A percentile compares a stretch with the other conserved stretches of the same genome.
These are phyloP conservation scores for Fusarium buxicola DNA, from an alignment of 2,329 filamentous ascomycete genomes.

Conservation along the genomic window DNA sequence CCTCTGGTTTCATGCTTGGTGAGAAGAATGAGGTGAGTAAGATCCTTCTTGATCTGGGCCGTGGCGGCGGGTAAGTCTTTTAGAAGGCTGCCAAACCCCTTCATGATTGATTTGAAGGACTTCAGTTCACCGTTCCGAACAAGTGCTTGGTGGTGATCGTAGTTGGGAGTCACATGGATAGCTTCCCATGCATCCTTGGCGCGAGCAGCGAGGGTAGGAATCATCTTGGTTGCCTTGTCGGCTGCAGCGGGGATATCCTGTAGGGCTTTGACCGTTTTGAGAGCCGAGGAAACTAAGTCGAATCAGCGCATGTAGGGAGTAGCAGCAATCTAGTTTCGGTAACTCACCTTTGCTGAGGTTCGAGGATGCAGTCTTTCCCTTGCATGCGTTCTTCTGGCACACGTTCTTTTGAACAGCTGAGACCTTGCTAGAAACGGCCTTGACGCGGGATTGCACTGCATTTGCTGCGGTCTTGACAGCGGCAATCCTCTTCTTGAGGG, in stretches of 20 bases:
- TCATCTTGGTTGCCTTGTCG: background rate
- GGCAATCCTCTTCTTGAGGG: background rate
- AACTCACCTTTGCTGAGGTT: slow-evolving; percentile 4
- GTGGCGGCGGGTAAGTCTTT: background rate
- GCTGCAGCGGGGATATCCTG: background rate
- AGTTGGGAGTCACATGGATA: background rate
- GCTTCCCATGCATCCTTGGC: background rate
- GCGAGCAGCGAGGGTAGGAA: background rate
- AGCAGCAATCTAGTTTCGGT: too few species aligned
- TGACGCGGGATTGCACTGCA: background rate
- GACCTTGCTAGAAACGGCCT: slow-evolving; percentile 2
- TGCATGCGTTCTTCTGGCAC: slow-evolving; percentile 11
- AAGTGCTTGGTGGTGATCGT: background rate
- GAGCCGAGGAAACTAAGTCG: background rate
- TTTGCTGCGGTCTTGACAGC: slow-evolving; percentile 7
- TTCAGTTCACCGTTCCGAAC: background rate
- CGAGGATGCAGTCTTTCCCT: slow-evolving; percentile 2
- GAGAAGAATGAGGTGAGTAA: background rate
- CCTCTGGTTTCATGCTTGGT: slow-evolving; percentile 8
- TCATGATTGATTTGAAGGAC: background rate
- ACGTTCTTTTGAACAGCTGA: slow-evolving; percentile 2
- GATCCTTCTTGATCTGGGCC: background rate
- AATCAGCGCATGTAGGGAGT: background rate
- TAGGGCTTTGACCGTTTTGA: background rate
- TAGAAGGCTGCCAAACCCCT: background rate